A percentile compares a stretch with the other conserved stretches of the same genome.
Conservation (phyloP, 2,329 filamentous ascomycete genomes). For the Aspergillus pseudoglaucus region DNA sequence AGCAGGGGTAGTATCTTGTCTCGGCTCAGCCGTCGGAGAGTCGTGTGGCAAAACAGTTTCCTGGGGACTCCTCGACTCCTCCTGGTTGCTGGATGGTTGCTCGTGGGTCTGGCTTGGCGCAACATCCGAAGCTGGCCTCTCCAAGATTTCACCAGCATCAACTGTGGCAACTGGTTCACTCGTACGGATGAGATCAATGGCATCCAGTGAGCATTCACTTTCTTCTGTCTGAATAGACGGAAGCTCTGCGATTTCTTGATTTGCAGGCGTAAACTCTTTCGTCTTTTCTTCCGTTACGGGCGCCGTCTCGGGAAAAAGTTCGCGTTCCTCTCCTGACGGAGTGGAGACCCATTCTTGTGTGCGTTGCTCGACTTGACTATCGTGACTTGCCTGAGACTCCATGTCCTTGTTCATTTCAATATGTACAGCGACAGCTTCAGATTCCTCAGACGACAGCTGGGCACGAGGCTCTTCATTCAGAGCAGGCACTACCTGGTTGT, state of each 20-base stretch:
- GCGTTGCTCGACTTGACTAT: too few species aligned
- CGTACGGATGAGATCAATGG: neutral
- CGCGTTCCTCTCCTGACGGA: neutral
- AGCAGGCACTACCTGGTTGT: slow-evolving; percentile 4
- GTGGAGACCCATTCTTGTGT: neutral
- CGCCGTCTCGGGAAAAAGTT: neutral
- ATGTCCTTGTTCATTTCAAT: neutral
- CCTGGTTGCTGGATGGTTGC: neutral
- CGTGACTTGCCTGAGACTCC: too few species aligned
- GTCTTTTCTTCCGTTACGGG: neutral
- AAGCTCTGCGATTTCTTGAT: neutral
- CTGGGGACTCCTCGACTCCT: neutral
- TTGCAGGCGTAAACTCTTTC: neutral
- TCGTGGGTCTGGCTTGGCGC: neutral
- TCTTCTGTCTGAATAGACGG: neutral
- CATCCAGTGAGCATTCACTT: neutral
- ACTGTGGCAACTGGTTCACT: neutral
- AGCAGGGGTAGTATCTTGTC: too few species aligned
- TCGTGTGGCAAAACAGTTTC: neutral
- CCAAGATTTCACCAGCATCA: neutral
- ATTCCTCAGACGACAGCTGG: neutral
- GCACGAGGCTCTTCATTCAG: neutral
- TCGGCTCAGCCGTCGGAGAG: neutral
- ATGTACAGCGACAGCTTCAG: neutral
- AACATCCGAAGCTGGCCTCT: too few species aligned